phyloP scores from a whole-genome alignment of 2,329 filamentous ascomycete species.

The Apiospora marii region DNA sequence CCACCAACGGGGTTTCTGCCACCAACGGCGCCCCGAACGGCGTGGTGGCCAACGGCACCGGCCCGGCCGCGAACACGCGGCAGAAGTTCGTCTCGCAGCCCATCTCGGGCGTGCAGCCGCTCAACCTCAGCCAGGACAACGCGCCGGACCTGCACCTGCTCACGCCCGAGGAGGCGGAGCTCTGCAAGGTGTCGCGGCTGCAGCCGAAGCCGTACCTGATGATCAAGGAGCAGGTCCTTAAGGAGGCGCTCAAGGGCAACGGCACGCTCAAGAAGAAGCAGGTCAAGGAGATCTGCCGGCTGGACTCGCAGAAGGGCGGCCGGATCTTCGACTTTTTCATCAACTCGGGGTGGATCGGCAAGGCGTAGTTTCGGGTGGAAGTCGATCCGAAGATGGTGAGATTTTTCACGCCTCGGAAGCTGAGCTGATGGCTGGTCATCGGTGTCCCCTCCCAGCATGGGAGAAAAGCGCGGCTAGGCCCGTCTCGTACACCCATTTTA shows the following conservation, averaged over 20 bases:
- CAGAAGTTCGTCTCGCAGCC: conserved; percentile 63
- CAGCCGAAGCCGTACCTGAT: conserved; percentile 95
- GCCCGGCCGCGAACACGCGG: conserved; percentile 52
- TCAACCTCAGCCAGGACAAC: conserved; percentile 77
- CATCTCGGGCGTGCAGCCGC: conserved; percentile 67
- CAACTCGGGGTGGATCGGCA: conserved; percentile 89
- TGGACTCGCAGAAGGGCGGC: conserved; percentile 85
- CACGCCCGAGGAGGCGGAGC: conserved; percentile 81
- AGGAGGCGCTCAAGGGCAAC: conserved; percentile 88
- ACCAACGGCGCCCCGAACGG: conserved; percentile 43
- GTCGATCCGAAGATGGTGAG: neutral
- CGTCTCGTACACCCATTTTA: neutral
- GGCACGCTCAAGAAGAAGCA: conserved; percentile 94
- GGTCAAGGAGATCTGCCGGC: conserved; percentile 81
- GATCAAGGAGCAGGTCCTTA: conserved; percentile 92
- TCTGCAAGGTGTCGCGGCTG: conserved; percentile 84
- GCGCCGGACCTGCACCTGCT: conserved; percentile 86
- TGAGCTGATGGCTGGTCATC: neutral
- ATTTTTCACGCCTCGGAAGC: neutral
- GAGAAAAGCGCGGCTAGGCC: neutral
- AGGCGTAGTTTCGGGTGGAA: conserved; percentile 61
- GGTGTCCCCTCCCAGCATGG: neutral
- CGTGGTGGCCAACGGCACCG: conserved; percentile 48
- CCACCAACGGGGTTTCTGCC: conserved; percentile 58
- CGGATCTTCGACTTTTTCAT: conserved; percentile 96